A percentile compares a stretch with the other conserved stretches of the same genome.
Conservation (phyloP, 2,329 filamentous ascomycete species). For the Trichoderma sp. region DNA sequence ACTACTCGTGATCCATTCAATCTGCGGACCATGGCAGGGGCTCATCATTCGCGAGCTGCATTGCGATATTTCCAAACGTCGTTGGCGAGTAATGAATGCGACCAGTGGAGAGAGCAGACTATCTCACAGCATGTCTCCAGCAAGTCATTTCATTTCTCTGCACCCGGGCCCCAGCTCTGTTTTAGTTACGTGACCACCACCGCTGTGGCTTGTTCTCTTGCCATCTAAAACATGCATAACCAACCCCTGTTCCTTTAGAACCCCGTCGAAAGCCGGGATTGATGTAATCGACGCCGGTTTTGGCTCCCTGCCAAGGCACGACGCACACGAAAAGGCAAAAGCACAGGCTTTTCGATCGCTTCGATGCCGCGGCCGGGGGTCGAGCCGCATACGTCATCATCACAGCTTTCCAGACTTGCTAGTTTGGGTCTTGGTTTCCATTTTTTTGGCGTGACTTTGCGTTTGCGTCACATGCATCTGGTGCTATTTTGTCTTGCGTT, state of each 20-base stretch:
- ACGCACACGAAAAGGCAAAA: not conserved
- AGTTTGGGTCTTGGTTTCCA: not conserved
- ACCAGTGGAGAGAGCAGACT: not conserved
- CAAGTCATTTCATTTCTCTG: not conserved
- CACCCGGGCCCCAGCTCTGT: not conserved
- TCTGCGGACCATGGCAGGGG: not conserved
- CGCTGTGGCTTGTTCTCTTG: not conserved
- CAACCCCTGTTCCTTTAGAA: not conserved
- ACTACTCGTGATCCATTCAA: not conserved
- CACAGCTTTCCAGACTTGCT: slow-evolving; percentile 25
- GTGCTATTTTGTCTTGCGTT: not conserved
- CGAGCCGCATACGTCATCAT: slow-evolving; percentile 36
- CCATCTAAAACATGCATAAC: slow-evolving; percentile 17
- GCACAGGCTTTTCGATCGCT: not conserved
- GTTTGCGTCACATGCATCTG: slow-evolving; percentile 21
- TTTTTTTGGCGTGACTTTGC: slow-evolving; percentile 20
- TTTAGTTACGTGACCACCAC: not conserved
- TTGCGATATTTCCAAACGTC: not conserved
- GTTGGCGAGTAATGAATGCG: slow-evolving; percentile 1
- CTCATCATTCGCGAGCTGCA: not conserved
- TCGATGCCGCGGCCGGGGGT: slow-evolving; percentile 26
- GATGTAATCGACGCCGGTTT: slow-evolving; percentile 16
- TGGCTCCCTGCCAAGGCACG: slow-evolving; percentile 12
- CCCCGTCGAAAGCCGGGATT: not conserved
- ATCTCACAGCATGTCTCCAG: not conserved